Base-by-base conservation (phyloP, 139 green algal genomes). In the Monoraphidium neglectum region DNA sequence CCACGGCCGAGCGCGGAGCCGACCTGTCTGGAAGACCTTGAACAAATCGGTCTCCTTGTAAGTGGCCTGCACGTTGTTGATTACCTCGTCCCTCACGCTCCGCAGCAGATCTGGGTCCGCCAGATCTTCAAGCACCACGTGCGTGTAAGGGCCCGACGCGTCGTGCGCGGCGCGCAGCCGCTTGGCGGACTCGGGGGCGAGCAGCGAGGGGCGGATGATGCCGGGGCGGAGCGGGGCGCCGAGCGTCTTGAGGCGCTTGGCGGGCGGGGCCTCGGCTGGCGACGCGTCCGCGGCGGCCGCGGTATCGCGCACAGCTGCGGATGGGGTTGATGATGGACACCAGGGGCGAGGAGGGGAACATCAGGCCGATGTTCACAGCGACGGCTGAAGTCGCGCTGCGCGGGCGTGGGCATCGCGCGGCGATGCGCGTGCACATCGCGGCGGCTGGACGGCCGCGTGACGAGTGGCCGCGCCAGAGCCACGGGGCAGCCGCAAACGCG, bases 41-140 rank as follows among this genome's bases (percentile, higher is more conserved):
- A 96, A 98, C 38, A 98, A 83, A 80, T 98, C 93, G 1, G 92
- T 97, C 72, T 97, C 93, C 81, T 97, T 97, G 90, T 94, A 97
- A 6, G 91, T 96, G 1, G 91, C 93, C 71, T 90, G 63, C 28
- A 97, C 80, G 82, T 95, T 93, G 40, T 89, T 77, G 33, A 97
- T 89, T 46, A 97, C 90, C 79, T 97, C 90, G 1, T 95, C 86
- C 0, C 92, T 86, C 49, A 93, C 92, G 26, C 43, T 35, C 5
- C 67, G 53, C 30, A 97, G 82, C 28, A 79, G 46, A 0, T 83
- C 60, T 0, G 68, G 30, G 24, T 75, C 56, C 8, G n/a, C 49
- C 37, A 84, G 51, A 4, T 84, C 71, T 0, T 66, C 54, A 13
- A 91, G 56, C 23, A 86, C 78, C 12, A 82, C 65, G 56, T 91